phyloP scores from a whole-genome alignment of 2,329 filamentous ascomycete species.

The Phialophora expanda region DNA sequence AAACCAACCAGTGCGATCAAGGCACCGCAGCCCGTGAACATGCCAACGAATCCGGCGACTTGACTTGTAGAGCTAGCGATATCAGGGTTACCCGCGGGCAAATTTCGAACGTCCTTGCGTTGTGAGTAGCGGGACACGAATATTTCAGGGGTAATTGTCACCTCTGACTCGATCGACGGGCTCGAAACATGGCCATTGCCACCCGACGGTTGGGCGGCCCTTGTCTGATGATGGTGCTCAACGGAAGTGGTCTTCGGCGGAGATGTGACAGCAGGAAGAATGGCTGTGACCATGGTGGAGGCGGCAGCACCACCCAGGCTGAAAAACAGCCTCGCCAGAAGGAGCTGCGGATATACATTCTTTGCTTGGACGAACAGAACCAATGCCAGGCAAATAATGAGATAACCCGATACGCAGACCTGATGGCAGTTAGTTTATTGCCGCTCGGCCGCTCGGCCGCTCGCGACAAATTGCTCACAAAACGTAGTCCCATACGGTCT shows the following conservation, averaged over 20 bases:
- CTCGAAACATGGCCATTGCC: conserved; percentile 50
- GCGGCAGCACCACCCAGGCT: conserved; percentile 89
- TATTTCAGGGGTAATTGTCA: conserved; percentile 62
- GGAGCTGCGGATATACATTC: conserved; percentile 86
- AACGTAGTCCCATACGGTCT: conserved; percentile 55
- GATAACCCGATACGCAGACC: conserved; percentile 74
- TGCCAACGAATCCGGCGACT: conserved; percentile 85
- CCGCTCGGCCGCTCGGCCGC: neutral
- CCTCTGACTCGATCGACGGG: conserved; percentile 63
- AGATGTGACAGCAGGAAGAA: conserved; percentile 70
- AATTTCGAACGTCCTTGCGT: conserved; percentile 23
- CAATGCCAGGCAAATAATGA: conserved; percentile 77
- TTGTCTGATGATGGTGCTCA: conserved; percentile 22
- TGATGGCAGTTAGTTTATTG: conserved; percentile 36
- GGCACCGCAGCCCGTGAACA: conserved; percentile 91
- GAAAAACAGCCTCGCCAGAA: conserved; percentile 84
- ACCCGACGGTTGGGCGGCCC: conserved; percentile 10
- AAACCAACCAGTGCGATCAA: conserved; percentile 82
- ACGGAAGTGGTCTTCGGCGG: conserved; percentile 32
- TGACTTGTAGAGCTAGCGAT: conserved; percentile 57
- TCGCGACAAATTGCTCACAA: conserved; percentile 44
- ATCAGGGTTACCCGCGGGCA: conserved; percentile 26
- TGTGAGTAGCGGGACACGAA: conserved; percentile 42
- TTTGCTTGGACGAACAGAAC: conserved; percentile 81
- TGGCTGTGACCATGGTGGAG: conserved; percentile 97